Evolutionary conservation across 1,284 basidiomycete genomes (phyloP).

Genomic region (Ustilago shanxiensis): DNA sequence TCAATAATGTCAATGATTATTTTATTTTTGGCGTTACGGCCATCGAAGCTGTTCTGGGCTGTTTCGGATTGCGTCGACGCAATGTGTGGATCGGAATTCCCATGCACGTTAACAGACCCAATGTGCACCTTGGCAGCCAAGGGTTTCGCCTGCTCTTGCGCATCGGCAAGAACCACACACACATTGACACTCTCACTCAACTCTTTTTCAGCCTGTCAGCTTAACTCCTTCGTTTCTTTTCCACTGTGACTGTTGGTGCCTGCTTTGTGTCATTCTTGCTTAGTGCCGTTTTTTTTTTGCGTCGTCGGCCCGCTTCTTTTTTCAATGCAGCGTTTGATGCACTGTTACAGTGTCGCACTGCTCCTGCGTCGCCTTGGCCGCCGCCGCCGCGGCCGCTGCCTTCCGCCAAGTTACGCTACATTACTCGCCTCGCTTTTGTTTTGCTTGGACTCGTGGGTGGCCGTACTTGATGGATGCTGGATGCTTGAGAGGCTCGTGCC

Average conservation of each 20-base stretch:
- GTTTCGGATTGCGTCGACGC: conserved; percentile 28
- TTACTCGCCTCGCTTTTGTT: background rate
- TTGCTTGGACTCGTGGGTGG: conserved; percentile 9
- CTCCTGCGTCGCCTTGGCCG: conserved; percentile 1
- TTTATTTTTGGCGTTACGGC: background rate
- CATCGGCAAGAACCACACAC: background rate
- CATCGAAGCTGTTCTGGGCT: background rate
- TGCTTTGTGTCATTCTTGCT: conserved; percentile 7
- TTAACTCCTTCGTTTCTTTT: background rate
- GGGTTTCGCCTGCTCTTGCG: background rate
- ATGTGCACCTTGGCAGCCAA: conserved; percentile 16
- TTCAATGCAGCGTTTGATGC: background rate
- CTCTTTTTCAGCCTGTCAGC: background rate
- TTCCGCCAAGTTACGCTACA: background rate
- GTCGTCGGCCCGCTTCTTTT: conserved; percentile 11
- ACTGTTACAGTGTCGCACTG: conserved; percentile 9
- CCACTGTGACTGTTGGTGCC: no score
- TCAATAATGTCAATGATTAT: no score
- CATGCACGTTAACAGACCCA: background rate
- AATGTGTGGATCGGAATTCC: background rate
- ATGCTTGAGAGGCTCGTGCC: conserved; percentile 13
- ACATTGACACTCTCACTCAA: no score
- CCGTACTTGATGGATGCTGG: background rate
- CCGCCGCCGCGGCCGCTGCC: background rate
- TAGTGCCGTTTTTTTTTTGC: conserved; percentile 17